Evolutionary conservation across 108 stramenopile species (phyloP).

Genomic region (Stephanodiscus triporus): DNA sequence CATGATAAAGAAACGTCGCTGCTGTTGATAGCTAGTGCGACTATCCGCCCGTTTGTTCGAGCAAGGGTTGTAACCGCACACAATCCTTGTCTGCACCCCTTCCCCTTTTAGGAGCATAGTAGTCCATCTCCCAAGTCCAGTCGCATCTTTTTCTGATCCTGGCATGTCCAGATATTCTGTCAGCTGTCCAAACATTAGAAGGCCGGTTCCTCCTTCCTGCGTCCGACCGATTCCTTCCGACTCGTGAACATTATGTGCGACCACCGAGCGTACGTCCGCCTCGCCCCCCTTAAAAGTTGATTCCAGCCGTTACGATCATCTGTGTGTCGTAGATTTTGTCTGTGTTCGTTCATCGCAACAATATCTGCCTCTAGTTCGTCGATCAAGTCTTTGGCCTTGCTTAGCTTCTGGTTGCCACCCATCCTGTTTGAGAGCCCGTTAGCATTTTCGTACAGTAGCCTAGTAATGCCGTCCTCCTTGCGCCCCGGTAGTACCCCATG

Average conservation of each 20-base stretch:
- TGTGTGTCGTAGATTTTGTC: neutral
- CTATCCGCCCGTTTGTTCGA: neutral
- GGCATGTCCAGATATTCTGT: neutral
- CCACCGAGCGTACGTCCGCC: neutral
- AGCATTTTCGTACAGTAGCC: neutral
- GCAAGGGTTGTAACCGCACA: slow-evolving; percentile 1
- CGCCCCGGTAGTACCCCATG: neutral
- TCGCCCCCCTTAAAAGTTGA: slow-evolving; percentile 11
- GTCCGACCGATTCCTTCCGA: neutral
- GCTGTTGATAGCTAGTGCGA: neutral
- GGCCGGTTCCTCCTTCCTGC: slow-evolving; percentile 10
- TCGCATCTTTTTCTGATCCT: slow-evolving; percentile 7
- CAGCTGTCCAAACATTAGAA: neutral
- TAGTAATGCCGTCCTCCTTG: neutral
- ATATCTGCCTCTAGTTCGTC: neutral
- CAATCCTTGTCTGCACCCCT: neutral
- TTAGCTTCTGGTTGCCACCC: neutral
- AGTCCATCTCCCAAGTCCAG: slow-evolving; percentile 4
- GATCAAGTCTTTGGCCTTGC: neutral
- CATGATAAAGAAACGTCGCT: neutral
- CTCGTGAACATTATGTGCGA: slow-evolving; percentile 7
- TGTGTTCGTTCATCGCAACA: neutral
- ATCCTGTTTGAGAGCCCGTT: neutral
- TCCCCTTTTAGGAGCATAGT: neutral
- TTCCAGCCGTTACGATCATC: neutral